These are phyloP conservation scores for Lycium barbarum DNA, from an alignment of 257 asterid genomes.

Conservation along the genomic window DNA sequence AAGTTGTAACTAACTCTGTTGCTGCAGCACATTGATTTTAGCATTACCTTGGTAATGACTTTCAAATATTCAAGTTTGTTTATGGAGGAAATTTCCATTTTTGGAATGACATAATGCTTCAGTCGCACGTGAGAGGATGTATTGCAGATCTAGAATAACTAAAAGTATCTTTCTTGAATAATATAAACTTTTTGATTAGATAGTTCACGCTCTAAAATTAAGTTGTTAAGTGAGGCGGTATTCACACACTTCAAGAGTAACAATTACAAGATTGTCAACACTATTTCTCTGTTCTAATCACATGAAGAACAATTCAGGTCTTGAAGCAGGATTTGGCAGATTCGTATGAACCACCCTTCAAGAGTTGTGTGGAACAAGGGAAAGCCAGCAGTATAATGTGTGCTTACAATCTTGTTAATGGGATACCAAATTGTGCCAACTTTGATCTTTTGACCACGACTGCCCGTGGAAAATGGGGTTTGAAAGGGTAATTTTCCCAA, in stretches of 20 bases:
- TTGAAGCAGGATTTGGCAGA: slow-evolving; percentile 74
- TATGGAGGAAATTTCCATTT: neutral
- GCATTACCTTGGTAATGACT: neutral
- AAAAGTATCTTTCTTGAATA: neutral
- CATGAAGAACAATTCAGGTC: slow-evolving; percentile 45
- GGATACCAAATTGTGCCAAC: slow-evolving; percentile 75
- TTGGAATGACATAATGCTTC: neutral
- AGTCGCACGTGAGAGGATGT: neutral
- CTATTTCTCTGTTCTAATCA: neutral
- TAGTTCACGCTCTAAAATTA: neutral
- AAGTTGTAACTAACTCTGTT: slow-evolving; percentile 29
- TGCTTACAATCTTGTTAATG: slow-evolving; percentile 72
- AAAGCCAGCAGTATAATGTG: slow-evolving; percentile 74
- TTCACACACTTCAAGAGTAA: neutral
- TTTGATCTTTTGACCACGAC: slow-evolving; percentile 51
- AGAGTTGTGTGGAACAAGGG: slow-evolving; percentile 65
- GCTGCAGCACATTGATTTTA: neutral
- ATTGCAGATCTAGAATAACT: neutral
- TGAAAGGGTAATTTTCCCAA: slow-evolving; percentile 54
- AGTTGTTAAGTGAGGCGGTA: neutral
- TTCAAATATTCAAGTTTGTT: neutral
- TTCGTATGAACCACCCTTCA: slow-evolving; percentile 75
- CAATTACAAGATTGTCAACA: neutral
- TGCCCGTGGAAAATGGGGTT: slow-evolving; percentile 74
- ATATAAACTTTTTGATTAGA: neutral